Evolutionary conservation across 2,329 filamentous ascomycete genomes (phyloP), one percentile per base, ranked within the genome.

Genomic region (Talaromyces sp.): DNA sequence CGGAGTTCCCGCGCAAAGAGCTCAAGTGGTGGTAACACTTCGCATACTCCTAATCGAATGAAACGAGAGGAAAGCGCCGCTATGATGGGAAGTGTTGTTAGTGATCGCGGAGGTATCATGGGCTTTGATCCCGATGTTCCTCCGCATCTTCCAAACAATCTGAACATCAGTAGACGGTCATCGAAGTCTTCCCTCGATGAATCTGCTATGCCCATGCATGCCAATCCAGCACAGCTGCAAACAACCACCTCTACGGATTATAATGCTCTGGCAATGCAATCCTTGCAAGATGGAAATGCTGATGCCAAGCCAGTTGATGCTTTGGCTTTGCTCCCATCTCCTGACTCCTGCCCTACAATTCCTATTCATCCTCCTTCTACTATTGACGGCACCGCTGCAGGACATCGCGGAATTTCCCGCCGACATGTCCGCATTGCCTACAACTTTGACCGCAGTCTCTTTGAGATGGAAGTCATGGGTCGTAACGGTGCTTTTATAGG

Each of bases 371-470:
- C 83, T 17, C 79, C 79, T 2, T 71, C 72, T 24, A 76, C 76
- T 14, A 65, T 73, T 33, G 73, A 77, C 41, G 79, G 74, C 39
- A 70, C 61, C 51, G 72, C 78, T 2, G 75, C 75, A 11, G 77
- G 77, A 14, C 81, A 85, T 57, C 82, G 80, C 56, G 80, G 79
- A 39, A 86, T 87, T 30, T 87, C 84, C 3, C 77, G 84, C 20
- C 79, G 83, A 61, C 85, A 87, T 64, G 78, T 85, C 47, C 81
- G 79, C 54, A 85, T 87, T 54, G 74, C 77, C 22, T 87, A 83
- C 72, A 83, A 84, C 52, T 81, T 82, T 56, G 77, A 83, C 37
- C 74, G 77, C 33, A 77, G 80, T 42, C 62, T 76, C 32, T 87
- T 86, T 64, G 79, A 84, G 60, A 77, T 86, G 71, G 74, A 81